Evolutionary conservation across 2,329 filamentous ascomycete species (phyloP).

Genomic region (Parasarocladium wereldwijsianum): DNA sequence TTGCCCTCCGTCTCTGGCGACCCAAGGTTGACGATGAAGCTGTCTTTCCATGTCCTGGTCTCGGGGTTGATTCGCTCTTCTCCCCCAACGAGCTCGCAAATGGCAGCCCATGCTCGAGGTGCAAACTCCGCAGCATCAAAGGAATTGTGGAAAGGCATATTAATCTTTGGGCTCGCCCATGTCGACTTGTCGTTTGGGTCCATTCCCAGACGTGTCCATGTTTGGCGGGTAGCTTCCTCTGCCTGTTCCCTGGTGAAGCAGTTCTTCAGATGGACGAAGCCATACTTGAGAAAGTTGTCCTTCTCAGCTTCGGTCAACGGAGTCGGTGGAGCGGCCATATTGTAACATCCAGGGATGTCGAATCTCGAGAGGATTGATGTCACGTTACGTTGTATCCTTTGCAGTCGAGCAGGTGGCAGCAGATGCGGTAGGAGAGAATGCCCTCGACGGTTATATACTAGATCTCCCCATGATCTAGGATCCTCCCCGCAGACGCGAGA

Average conservation of each 20-base stretch:
- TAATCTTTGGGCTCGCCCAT: conserved; percentile 45
- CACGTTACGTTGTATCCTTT: too few relatives aligned
- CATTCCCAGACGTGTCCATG: conserved; percentile 55
- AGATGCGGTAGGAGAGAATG: too few relatives aligned
- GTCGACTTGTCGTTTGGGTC: conserved; percentile 47
- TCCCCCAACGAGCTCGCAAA: conserved; percentile 51
- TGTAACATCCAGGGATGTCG: too few relatives aligned
- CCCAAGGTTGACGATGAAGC: conserved; percentile 56
- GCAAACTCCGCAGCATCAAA: conserved; percentile 41
- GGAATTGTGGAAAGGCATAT: conserved; percentile 46
- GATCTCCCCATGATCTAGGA: too few relatives aligned
- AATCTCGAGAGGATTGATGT: too few relatives aligned
- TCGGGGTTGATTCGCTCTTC: conserved; percentile 34
- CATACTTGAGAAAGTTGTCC: conserved; percentile 24
- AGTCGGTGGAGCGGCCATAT: background rate
- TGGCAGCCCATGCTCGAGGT: conserved; percentile 52
- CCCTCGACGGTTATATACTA: too few relatives aligned
- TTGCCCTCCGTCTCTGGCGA: conserved; percentile 33
- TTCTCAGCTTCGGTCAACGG: conserved; percentile 23
- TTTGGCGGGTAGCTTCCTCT: conserved; percentile 17
- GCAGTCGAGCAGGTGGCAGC: too few relatives aligned
- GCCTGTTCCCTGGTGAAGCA: conserved; percentile 25
- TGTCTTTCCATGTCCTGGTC: conserved; percentile 46
- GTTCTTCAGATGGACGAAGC: conserved; percentile 18
- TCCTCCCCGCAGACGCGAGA: too few relatives aligned